A percentile compares a stretch with the other conserved stretches of the same genome.
Evolutionary conservation across 768 basidiomycete genomes (phyloP).

Genomic region (Boletus tomentosulus): DNA sequence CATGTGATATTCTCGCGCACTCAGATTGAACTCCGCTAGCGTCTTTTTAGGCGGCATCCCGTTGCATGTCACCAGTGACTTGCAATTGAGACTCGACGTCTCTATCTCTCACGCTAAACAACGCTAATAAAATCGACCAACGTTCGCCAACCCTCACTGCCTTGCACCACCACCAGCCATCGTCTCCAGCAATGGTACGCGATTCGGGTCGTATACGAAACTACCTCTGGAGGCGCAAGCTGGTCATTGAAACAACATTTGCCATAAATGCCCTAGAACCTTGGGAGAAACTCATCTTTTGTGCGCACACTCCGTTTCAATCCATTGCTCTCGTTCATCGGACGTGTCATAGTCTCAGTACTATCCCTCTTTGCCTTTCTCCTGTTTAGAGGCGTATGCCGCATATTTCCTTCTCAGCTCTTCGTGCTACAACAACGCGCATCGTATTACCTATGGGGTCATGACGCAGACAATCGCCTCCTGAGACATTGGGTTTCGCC

Average conservation of each 20-base stretch:
- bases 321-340: neutral
- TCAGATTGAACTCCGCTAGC: neutral
- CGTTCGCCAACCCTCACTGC: neutral
- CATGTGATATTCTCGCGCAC: neutral
- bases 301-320: constrained; percentile 36
- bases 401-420: constrained; percentile 58
- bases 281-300: constrained; percentile 62
- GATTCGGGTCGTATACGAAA: constrained; percentile 23
- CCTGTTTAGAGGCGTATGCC: constrained; percentile 46
- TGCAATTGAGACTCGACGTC: neutral
- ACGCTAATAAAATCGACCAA: neutral
- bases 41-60: neutral
- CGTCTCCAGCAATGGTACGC: constrained; percentile 1
- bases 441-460: constrained; percentile 61
- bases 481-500: constrained; percentile 22
- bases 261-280: constrained; percentile 58
- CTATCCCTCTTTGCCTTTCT: constrained; percentile 39
- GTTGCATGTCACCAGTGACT: neutral
- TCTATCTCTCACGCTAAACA: too few relatives aligned
- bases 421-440: constrained; percentile 48
- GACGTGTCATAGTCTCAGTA: constrained; percentile 34
- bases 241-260: constrained; percentile 58
- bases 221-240: constrained; percentile 48
- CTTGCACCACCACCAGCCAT: neutral
- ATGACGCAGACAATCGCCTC: constrained; percentile 33